Evolutionary conservation across 441 rosid species (phyloP), one percentile per base, ranked within the genome.

Genomic region (Erysimum pusillum): DNA sequence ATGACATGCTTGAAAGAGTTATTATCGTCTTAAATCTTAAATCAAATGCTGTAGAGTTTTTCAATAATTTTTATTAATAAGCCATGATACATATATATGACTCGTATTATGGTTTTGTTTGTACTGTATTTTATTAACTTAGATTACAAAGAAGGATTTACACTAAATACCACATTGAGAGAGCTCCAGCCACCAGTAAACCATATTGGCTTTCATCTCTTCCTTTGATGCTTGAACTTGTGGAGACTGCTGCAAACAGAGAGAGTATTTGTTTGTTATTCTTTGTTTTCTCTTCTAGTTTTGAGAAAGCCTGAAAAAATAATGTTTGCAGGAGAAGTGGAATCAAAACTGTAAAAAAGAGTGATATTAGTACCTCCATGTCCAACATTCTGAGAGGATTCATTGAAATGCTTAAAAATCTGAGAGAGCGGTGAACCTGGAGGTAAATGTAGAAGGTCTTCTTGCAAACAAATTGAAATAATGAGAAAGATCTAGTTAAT

Each of bases 381-480:
- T 59, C 63, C 74, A 72, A 15, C 42, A 45, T 48, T 69, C 22
- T 71, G 66, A 31, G 51, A 28, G 36, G 63, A 60, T 51, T 59
- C 79, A 20, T 67, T 70, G 70, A 73, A 81, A 36, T 83, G 84
- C 73, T 76, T 76, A 70, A 83, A 83, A 35, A 83, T 75, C 59
- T 60, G 17, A 69, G 86, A 76, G 8, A 20, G 79, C 38, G 80
- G 10, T 45, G 87, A 80, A 76, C 78, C 73, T 57, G 79, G 78
- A 61, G 84, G 63, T 72, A 80, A 42, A 66, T 82, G 83, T 42
- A 84, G 67, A 73, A 84, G 82, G 32, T 76, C 86, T 63, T 76
- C 81, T 63, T 60, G 73, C 78, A 77, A 57, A 75, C 28, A 70
- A 69, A 61, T 51, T 48, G 49, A 48, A 34, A 42, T 12, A 17